A percentile compares a stretch with the other conserved stretches of the same genome.
These are phyloP conservation scores for Neurospora sp. DNA, from an alignment of 495 filamentous ascomycete species.

Conservation along the genomic window DNA sequence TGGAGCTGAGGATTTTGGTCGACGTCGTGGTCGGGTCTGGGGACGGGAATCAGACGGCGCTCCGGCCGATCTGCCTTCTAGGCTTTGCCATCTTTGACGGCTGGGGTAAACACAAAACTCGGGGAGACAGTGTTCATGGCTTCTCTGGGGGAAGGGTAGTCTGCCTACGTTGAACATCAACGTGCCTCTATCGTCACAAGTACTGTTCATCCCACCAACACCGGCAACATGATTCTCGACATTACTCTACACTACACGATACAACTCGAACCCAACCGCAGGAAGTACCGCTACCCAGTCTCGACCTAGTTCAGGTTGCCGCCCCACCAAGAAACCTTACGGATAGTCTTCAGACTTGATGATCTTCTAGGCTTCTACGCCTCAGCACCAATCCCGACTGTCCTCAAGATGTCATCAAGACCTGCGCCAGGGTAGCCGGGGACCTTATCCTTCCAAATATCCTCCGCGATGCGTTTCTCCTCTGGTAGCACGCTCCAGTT, in stretches of 20 bases:
- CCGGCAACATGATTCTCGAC: background rate
- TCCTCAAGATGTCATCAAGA: slow-evolving; percentile 58
- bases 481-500: slow-evolving; percentile 70
- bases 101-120: background rate
- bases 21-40: background rate
- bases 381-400: slow-evolving; percentile 34
- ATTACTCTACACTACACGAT: background rate
- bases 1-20: background rate
- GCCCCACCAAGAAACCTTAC: background rate
- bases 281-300: background rate
- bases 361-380: background rate
- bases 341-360: background rate
- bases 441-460: slow-evolving; percentile 62
- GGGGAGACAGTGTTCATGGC: background rate
- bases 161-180: background rate
- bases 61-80: background rate
- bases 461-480: slow-evolving; percentile 48
- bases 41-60: background rate
- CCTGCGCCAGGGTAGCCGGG: slow-evolving; percentile 51
- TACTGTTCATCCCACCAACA: background rate
- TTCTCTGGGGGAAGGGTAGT: background rate
- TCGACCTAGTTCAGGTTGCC: background rate
- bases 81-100: background rate
- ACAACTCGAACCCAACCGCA: background rate
- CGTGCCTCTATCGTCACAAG: background rate